Evolutionary conservation across 495 filamentous ascomycete species (phyloP).

Genomic region (Penicillium mononematosum): DNA sequence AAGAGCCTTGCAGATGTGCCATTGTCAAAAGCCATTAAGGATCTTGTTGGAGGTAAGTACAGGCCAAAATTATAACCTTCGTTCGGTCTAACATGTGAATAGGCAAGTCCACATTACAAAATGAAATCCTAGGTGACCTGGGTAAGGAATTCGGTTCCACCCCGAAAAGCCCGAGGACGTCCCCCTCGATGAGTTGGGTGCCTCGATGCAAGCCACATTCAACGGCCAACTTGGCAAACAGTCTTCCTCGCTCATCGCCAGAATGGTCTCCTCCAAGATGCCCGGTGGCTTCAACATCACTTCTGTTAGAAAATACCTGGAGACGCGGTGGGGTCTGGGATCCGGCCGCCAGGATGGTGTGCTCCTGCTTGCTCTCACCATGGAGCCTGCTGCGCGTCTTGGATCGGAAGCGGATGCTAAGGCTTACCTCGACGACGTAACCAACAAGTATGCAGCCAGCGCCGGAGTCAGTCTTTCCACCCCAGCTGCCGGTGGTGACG

Average conservation of each 20-base stretch:
- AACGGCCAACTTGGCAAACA: conserved; percentile 98
- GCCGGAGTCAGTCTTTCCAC: conserved; percentile 84
- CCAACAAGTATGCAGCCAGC: conserved; percentile 84
- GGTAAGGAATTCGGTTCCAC: conserved; percentile 98
- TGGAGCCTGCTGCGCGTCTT: conserved; percentile 85
- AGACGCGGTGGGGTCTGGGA: conserved; percentile 88
- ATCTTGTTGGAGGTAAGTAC: conserved; percentile 89
- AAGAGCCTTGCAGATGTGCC: conserved; percentile 88
- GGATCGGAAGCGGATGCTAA: conserved; percentile 89
- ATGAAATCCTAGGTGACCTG: conserved; percentile 91
- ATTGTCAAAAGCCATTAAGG: conserved; percentile 95
- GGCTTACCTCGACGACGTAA: conserved; percentile 78
- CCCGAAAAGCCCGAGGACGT: conserved; percentile 97
- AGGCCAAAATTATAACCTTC: too few species aligned
- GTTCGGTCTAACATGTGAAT: neutral
- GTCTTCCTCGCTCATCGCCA: conserved; percentile 86
- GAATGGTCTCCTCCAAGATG: conserved; percentile 98
- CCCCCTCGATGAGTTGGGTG: conserved; percentile 91
- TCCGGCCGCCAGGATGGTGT: conserved; percentile 89
- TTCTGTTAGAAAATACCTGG: conserved; percentile 86
- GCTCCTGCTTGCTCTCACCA: conserved; percentile 83
- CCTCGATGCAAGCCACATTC: conserved; percentile 95
- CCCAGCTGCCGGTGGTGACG: conserved; percentile 71
- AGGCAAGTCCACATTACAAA: conserved; percentile 98
- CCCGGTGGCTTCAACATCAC: conserved; percentile 99